Conservation (phyloP, 2,329 filamentous ascomycete species). For the Graphilbum ipis-grandicollis region DNA sequence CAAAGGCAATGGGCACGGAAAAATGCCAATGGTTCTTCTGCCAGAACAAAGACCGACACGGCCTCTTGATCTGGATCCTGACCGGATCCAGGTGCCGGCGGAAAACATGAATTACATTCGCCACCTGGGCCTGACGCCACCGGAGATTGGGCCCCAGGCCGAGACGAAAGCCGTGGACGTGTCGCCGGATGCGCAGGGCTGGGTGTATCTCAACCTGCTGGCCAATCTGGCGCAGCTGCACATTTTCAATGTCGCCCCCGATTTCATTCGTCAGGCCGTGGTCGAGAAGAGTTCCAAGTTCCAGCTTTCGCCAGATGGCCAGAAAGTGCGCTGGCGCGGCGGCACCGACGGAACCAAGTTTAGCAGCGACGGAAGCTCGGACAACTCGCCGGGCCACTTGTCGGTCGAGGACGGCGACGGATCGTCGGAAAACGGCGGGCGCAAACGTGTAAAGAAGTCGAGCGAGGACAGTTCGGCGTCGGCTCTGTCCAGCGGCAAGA, state of each 20-base stretch:
- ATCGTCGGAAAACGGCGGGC: conserved; percentile 21
- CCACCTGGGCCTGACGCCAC: conserved; percentile 50
- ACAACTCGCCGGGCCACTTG: conserved; percentile 26
- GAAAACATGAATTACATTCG: conserved; percentile 71
- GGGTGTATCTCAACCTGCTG: conserved; percentile 69
- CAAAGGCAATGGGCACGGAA: conserved; percentile 6
- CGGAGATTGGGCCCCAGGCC: conserved; percentile 29
- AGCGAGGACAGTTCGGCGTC: conserved; percentile 17
- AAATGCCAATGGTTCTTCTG: conserved; percentile 20
- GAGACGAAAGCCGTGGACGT: conserved; percentile 25
- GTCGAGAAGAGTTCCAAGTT: conserved; percentile 55
- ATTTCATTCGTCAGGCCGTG: conserved; percentile 60
- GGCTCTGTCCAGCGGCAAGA: conserved; percentile 18
- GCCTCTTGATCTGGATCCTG: conserved; percentile 59
- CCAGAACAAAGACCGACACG: conserved; percentile 63
- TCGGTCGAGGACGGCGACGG: conserved; percentile 31
- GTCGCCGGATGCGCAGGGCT: conserved; percentile 49
- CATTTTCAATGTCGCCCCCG: conserved; percentile 64
- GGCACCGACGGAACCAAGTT: conserved; percentile 46
- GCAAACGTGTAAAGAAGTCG: conserved; percentile 28
- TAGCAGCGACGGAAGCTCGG: conserved; percentile 41
- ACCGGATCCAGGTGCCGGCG: conserved; percentile 54
- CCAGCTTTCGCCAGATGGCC: conserved; percentile 59
- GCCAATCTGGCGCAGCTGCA: conserved; percentile 72
- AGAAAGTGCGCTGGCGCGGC: conserved; percentile 66